These are phyloP conservation scores for Auriculariales sp. DNA, from an alignment of 768 basidiomycete species.

Conservation along the genomic window DNA sequence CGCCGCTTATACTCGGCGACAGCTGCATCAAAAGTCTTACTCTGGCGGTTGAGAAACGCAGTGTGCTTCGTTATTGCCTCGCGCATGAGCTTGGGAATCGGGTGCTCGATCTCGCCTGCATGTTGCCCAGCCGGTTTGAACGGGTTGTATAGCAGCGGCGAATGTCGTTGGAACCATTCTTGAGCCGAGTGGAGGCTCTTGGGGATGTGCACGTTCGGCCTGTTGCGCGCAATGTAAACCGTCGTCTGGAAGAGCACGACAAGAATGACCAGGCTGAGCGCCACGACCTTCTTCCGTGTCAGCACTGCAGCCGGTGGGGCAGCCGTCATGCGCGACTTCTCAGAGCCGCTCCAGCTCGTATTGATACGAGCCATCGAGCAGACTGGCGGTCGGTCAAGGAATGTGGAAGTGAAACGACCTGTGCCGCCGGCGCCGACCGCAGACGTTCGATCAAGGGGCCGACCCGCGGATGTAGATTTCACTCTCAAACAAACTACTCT, in stretches of 20 bases:
- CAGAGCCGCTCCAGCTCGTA: neutral
- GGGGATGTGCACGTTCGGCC: neutral
- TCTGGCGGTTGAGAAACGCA: constrained; percentile 55
- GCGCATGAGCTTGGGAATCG: constrained; percentile 72
- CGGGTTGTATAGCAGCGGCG: neutral
- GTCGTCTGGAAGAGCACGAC: neutral
- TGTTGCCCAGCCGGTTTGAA: too few relatives aligned
- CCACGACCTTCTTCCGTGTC: neutral
- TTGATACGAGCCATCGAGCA: too few relatives aligned
- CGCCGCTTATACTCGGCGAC: constrained; percentile 69
- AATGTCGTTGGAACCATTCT: neutral
- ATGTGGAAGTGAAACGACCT: too few relatives aligned
- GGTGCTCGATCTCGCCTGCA: constrained; percentile 31
- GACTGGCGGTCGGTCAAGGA: too few relatives aligned
- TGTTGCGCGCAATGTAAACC: neutral
- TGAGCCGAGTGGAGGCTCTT: neutral
- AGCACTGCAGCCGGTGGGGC: neutral
- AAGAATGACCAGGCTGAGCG: neutral
- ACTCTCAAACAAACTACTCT: too few relatives aligned
- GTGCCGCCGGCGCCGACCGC: too few relatives aligned
- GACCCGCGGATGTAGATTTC: too few relatives aligned
- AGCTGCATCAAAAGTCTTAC: constrained; percentile 62
- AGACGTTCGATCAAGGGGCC: too few relatives aligned
- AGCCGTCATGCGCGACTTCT: neutral
- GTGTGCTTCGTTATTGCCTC: constrained; percentile 68